Conservation (phyloP, 345 rosid species). For the Syzygium aqueum region DNA sequence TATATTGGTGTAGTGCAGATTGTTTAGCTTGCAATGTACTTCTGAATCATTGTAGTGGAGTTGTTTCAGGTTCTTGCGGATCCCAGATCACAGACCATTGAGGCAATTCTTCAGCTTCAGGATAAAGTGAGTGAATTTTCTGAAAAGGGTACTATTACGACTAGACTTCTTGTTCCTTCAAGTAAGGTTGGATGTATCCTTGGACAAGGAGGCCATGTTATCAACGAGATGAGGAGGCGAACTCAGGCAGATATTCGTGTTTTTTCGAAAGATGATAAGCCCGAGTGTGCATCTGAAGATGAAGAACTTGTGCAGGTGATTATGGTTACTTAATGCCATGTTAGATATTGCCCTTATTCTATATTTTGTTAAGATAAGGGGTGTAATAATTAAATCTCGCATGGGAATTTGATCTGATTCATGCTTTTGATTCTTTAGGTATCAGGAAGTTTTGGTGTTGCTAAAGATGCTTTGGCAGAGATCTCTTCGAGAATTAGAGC, state of each 20-base stretch:
- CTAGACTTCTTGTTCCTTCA: conserved; percentile 52
- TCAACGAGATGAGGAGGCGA: conserved; percentile 61
- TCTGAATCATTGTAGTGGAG: conserved; percentile 13
- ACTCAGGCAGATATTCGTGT: conserved; percentile 52
- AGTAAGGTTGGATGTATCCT: conserved; percentile 50
- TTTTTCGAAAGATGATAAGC: conserved; percentile 43
- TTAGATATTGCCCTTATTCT: not conserved
- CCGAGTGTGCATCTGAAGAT: conserved; percentile 42
- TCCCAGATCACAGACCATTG: conserved; percentile 42
- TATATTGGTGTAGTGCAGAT: not conserved
- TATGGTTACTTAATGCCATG: not conserved
- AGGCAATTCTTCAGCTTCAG: conserved; percentile 52
- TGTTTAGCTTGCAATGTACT: not conserved
- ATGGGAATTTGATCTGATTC: not conserved
- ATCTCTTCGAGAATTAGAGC: conserved; percentile 37
- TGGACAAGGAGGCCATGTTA: conserved; percentile 58
- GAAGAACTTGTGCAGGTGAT: conserved; percentile 59
- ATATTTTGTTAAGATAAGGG: not conserved
- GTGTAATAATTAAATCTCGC: not conserved
- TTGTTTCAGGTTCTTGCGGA: conserved; percentile 32
- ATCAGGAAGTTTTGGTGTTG: conserved; percentile 40
- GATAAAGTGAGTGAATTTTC: conserved; percentile 33
- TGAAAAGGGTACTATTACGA: conserved; percentile 31
- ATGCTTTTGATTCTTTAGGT: conserved; percentile 25
- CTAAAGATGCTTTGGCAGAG: conserved; percentile 51